phyloP scores from a whole-genome alignment of 2,329 filamentous ascomycete genomes.

The Curvularia hawaiiensis region DNA sequence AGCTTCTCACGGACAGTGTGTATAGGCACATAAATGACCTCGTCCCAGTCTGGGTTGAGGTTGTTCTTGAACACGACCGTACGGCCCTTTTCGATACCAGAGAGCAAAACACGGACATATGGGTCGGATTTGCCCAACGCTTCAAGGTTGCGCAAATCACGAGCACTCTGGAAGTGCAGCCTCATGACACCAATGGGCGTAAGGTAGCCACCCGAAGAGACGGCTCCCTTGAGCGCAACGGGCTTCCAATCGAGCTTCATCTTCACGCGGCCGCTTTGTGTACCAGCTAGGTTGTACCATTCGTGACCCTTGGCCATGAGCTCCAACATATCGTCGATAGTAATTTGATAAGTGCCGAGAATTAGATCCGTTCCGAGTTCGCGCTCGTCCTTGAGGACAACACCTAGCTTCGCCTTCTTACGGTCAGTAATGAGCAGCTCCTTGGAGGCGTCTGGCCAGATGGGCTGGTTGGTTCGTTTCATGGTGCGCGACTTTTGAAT shows the following conservation, averaged over 20 bases:
- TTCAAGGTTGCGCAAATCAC: slow-evolving; percentile 87
- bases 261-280: slow-evolving; percentile 83
- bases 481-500: slow-evolving; percentile 88
- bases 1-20: slow-evolving; percentile 84
- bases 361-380: slow-evolving; percentile 83
- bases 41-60: slow-evolving; percentile 92
- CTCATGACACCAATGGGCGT: slow-evolving; percentile 95
- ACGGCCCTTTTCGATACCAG: slow-evolving; percentile 85
- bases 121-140: slow-evolving; percentile 97
- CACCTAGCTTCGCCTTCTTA: slow-evolving; percentile 84
- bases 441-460: slow-evolving; percentile 91
- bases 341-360: slow-evolving; percentile 92
- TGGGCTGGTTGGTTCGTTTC: slow-evolving; percentile 96
- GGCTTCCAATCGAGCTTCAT: slow-evolving; percentile 95
- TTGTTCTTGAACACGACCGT: slow-evolving; percentile 98
- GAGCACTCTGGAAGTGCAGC: slow-evolving; percentile 85
- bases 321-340: slow-evolving; percentile 89
- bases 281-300: slow-evolving; percentile 89
- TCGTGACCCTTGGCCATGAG: slow-evolving; percentile 91
- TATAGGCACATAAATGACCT: slow-evolving; percentile 91
- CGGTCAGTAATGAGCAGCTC: slow-evolving; percentile 95
- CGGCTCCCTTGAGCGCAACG: slow-evolving; percentile 79
- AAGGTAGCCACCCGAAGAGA: slow-evolving; percentile 83
- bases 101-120: slow-evolving; percentile 86
- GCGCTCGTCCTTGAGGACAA: slow-evolving; percentile 95